Evolutionary conservation across 306 rosid species (phyloP).

Genomic region (Sicyos baderoa): DNA sequence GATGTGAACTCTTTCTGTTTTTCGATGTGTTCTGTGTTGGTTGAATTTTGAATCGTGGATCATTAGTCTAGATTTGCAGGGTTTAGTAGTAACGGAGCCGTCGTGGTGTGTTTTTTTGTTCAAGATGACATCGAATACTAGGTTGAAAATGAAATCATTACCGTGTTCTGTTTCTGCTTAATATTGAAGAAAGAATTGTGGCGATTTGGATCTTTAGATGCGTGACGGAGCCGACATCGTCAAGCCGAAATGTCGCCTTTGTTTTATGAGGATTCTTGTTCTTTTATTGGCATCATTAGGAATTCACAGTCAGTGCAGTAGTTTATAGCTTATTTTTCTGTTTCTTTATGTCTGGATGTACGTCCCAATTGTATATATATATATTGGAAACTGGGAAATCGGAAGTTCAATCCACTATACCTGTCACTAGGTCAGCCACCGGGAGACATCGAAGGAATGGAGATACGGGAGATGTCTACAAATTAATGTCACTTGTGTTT

Average conservation of each 20-base stretch:
- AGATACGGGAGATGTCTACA: no score
- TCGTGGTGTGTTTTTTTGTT: neutral
- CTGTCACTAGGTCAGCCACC: no score
- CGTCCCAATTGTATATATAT: neutral
- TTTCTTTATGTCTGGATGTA: neutral
- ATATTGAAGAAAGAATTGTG: neutral
- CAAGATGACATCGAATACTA: neutral
- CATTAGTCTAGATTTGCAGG: neutral
- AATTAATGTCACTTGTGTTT: no score
- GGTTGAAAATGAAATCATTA: neutral
- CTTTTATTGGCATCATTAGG: neutral
- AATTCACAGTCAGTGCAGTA: neutral
- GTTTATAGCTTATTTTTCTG: neutral
- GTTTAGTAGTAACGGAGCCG: neutral
- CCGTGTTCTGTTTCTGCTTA: neutral
- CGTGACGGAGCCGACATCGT: neutral
- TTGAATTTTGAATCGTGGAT: constrained; percentile 13
- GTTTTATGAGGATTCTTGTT: neutral
- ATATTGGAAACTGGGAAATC: neutral
- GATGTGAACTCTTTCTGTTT: neutral
- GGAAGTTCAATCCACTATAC: no score
- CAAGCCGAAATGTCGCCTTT: neutral
- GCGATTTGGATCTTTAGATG: neutral
- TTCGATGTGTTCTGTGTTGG: neutral
- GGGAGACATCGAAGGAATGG: no score